Conservation (phyloP, 2,329 filamentous ascomycete species). For the Fusarium odoratissimum region DNA sequence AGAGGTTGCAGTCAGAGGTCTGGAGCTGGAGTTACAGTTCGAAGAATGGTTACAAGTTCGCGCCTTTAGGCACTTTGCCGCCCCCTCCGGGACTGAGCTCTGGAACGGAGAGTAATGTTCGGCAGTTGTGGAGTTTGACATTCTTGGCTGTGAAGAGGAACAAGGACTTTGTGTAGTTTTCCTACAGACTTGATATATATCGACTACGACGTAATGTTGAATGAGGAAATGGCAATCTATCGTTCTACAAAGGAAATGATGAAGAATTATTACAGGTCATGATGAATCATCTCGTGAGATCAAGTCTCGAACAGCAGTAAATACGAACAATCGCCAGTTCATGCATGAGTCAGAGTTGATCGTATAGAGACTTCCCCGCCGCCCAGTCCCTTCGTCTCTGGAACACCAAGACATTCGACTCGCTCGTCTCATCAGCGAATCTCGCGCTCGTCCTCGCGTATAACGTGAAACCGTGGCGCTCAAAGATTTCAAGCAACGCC, state of each 20-base stretch:
- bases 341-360: neutral
- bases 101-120: slow-evolving; percentile 33
- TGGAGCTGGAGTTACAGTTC: slow-evolving; percentile 69
- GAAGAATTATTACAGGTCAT: too few species aligned
- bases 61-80: slow-evolving; percentile 37
- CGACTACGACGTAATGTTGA: rapidly evolving
- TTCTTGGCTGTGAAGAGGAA: slow-evolving; percentile 36
- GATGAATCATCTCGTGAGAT: neutral
- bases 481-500: slow-evolving; percentile 7
- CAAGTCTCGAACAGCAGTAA: too few species aligned
- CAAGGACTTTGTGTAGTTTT: neutral
- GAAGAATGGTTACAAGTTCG: slow-evolving; percentile 34
- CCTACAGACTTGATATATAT: too few species aligned
- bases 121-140: slow-evolving; percentile 37
- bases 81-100: slow-evolving; percentile 21
- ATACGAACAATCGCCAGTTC: too few species aligned
- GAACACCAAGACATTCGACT: slow-evolving; percentile 21
- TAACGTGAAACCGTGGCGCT: slow-evolving; percentile 7
- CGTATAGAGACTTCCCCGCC: neutral
- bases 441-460: neutral
- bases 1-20: slow-evolving; percentile 66
- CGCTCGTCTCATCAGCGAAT: neutral
- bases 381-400: slow-evolving; percentile 5
- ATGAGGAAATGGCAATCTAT: rapidly evolving
- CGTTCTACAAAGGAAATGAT: rapidly evolving